phyloP scores from a whole-genome alignment of 2,329 filamentous ascomycete species.

The Zymoseptoria brevis region DNA sequence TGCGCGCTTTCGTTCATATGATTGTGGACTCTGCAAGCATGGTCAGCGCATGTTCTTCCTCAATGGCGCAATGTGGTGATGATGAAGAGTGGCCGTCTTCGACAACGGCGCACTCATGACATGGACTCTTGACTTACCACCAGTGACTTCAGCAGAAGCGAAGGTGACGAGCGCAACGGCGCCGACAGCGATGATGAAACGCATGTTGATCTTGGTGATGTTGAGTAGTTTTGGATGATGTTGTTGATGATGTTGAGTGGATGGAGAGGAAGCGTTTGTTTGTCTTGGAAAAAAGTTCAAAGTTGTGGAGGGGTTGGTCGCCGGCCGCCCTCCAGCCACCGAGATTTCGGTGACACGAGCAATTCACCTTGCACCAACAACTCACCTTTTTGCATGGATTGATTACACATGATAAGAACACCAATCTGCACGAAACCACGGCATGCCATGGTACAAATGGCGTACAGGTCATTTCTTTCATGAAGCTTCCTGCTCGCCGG shows the following conservation, averaged over 20 bases:
- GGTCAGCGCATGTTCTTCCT: slow-evolving; percentile 1
- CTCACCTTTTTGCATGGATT: neutral
- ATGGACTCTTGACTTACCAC: slow-evolving; percentile 13
- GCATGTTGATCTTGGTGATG: slow-evolving; percentile 17
- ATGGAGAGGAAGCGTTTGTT: slow-evolving; percentile 5
- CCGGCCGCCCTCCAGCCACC: neutral
- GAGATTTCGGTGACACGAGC: neutral
- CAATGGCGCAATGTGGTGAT: neutral
- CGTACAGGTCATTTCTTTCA: neutral
- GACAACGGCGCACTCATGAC: neutral
- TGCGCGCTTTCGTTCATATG: neutral
- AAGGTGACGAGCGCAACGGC: slow-evolving; percentile 19
- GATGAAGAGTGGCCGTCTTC: neutral
- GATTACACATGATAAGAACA: neutral
- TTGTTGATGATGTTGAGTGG: slow-evolving; percentile 2
- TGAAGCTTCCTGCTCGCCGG: neutral
- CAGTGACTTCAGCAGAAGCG: slow-evolving; percentile 19
- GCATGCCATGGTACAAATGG: neutral
- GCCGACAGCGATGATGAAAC: slow-evolving; percentile 19
- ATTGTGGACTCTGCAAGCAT: slow-evolving; percentile 3
- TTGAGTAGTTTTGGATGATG: neutral
- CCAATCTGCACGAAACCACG: neutral
- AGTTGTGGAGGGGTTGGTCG: neutral
- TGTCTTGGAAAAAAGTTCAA: neutral
- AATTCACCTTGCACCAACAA: neutral